These are phyloP conservation scores for Blastocystis sp. DNA, from an alignment of 352 stramenopile genomes.

Conservation along the genomic window DNA sequence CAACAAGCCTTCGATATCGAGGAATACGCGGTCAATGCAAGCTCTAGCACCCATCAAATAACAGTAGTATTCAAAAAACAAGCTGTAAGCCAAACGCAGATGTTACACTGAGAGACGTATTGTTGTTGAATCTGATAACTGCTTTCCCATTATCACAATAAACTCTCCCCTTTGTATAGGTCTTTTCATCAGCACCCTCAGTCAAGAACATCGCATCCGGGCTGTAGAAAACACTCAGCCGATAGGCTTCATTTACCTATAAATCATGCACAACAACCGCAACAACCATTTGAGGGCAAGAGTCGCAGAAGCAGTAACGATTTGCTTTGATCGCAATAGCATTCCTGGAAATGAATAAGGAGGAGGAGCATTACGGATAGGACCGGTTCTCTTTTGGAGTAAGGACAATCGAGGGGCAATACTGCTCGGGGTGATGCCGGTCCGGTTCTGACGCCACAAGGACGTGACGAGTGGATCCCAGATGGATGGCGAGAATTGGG, in stretches of 20 bases:
- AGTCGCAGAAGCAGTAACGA: neutral
- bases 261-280: neutral
- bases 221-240: neutral
- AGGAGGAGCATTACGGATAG: neutral
- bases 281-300: neutral
- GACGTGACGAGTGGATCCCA: neutral
- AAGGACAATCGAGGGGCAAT: neutral
- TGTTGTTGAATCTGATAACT: neutral
- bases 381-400: neutral
- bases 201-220: neutral
- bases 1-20: too few relatives aligned
- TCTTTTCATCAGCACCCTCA: neutral
- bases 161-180: neutral
- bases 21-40: too few relatives aligned
- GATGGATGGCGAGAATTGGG: slow-evolving; percentile 31
- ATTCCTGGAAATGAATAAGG: slow-evolving; percentile 27
- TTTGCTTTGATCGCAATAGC: neutral
- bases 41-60: neutral
- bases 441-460: neutral
- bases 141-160: neutral
- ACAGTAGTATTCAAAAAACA: neutral
- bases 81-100: neutral
- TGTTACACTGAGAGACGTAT: neutral
- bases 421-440: neutral
- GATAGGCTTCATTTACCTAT: neutral